phyloP scores from a whole-genome alignment of 176 grass and related monocot species.

The Zea mays region DNA sequence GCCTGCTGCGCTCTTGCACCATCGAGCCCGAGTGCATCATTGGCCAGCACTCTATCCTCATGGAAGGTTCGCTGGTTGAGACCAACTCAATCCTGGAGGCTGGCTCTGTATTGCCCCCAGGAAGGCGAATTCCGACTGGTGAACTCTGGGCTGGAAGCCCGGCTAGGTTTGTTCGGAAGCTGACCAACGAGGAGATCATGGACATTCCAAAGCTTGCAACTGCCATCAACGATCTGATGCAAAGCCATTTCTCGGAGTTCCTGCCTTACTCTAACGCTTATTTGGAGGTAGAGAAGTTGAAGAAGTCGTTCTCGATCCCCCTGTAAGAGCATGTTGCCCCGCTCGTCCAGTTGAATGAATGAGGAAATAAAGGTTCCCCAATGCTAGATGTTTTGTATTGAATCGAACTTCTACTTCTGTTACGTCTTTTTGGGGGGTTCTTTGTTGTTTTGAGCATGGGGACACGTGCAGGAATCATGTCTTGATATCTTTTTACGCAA shows the following conservation, averaged over 20 bases:
- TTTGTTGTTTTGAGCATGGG: constrained; percentile 28
- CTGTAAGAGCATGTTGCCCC: constrained; percentile 43
- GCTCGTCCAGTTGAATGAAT: constrained; percentile 18
- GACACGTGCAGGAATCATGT: constrained; percentile 1
- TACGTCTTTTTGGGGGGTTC: constrained; percentile 12
- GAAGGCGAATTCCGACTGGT: constrained; percentile 80
- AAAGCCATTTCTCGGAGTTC: constrained; percentile 94
- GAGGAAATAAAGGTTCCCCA: constrained; percentile 48
- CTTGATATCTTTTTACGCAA: neutral
- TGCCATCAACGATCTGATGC: constrained; percentile 96
- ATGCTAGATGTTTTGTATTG: constrained; percentile 43
- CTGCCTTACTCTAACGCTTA: constrained; percentile 89
- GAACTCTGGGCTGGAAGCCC: constrained; percentile 96
- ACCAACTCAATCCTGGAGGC: constrained; percentile 97
- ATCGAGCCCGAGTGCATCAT: constrained; percentile 96
- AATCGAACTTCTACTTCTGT: constrained; percentile 36
- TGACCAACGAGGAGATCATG: constrained; percentile 87
- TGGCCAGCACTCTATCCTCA: constrained; percentile 92
- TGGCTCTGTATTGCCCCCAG: constrained; percentile 82
- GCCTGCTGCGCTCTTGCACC: constrained; percentile 87
- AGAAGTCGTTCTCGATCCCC: constrained; percentile 63
- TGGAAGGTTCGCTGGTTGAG: constrained; percentile 95
- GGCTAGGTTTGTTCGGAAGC: constrained; percentile 75
- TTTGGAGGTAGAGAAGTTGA: constrained; percentile 97
- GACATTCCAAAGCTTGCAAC: constrained; percentile 92